Base-by-base conservation (phyloP, 106 monocot species). In the Ottelia alismoides region DNA sequence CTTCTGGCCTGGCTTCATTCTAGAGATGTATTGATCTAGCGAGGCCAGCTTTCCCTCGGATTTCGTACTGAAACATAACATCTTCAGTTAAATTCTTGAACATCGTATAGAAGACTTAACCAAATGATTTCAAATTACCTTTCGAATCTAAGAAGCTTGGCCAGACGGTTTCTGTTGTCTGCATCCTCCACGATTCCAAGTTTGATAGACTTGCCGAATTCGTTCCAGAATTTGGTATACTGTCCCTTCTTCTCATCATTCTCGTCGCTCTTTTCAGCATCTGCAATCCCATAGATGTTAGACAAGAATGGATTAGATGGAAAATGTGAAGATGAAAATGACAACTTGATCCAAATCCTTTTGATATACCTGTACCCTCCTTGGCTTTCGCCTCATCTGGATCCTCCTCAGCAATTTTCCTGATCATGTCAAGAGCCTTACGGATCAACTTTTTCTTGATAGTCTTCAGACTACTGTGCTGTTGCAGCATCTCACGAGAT, bases 101-200 rank as follows among this genome's bases (percentile, higher is more conserved):
- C 4, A 60, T 25, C 10, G 19, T 12, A 26, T 23, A 48, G 58
- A 17, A 32, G 35, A 20, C 24, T 14, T 11, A 24, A 43, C 10
- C 9, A 11, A 11, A 31, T 9, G 17, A 24, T 2, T 44, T 31
- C 25, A 1, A 22, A 62, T 22, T 50, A 90, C 89, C 76, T 89
- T 61, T 89, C 96, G 45, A 98, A 89, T 77, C 89, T 82, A 26
- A 89, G 79, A 47, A 98, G 82, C 58, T 90, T 98, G 96, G 96
- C 96, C 51, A 98, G 85, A 30, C 84, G 84, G 56, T 85, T 82
- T 63, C 94, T 89, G 54, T 98, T 98, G 20, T 75, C 73, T 47
- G 88, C 85, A 68, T 98, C 96, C 61, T 98, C 96, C 70, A 98
- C 75, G 31, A 98, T 98, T 18, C 96, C 96, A 52, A 98, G 89